Base-by-base conservation (phyloP, 2,329 filamentous ascomycete genomes). In the Aspergillus cejpii region DNA sequence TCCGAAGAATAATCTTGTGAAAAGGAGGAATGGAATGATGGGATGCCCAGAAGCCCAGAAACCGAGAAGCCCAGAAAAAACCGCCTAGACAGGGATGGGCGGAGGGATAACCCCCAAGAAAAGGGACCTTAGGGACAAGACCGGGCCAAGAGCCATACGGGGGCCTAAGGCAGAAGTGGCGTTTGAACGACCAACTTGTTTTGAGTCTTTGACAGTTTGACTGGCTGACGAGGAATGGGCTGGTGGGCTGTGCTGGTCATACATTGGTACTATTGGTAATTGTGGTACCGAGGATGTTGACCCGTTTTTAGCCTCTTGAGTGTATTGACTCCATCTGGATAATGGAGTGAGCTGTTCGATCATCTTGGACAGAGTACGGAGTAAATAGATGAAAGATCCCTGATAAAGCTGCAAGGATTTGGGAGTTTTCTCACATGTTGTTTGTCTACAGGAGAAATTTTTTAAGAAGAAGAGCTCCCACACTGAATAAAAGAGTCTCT, bases 61-160 rank as follows among this genome's bases (percentile, higher is more conserved):
- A 60, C 61, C 61, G 58, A 64, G 58, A 50, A 60, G 64, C 63
- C 64, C 57, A 66, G 63, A 62, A 58, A 60, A 62, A 51, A 44
- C 53, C 52, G 52, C 53, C 54, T 53, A 53, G 52, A n/a, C 57
- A 58, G 53, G 55, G 55, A 50, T 56, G 52, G 52, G 62, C 60
- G 60, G 62, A 60, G 54, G 53, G 53, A 49, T 52, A 54, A 54
- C 51, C 55, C 55, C 55, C 55, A 56, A 56, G 52, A 56, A n/a
- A n/a, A n/a, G n/a, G n/a, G n/a, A n/a, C n/a, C n/a, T n/a, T 48
- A 46, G 44, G 49, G 55, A 57, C 56, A 59, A 62, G 58, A 62
- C 59, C 57, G 60, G 60, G 61, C 62, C 61, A 65, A 65, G 63
- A 59, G 43, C 49, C 44, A 46, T 56, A 55, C 55, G 55, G 57